A percentile compares a stretch with the other conserved stretches of the same genome.
These are phyloP conservation scores for Daldinia bambusicola DNA, from an alignment of 495 filamentous ascomycete genomes.

Conservation along the genomic window DNA sequence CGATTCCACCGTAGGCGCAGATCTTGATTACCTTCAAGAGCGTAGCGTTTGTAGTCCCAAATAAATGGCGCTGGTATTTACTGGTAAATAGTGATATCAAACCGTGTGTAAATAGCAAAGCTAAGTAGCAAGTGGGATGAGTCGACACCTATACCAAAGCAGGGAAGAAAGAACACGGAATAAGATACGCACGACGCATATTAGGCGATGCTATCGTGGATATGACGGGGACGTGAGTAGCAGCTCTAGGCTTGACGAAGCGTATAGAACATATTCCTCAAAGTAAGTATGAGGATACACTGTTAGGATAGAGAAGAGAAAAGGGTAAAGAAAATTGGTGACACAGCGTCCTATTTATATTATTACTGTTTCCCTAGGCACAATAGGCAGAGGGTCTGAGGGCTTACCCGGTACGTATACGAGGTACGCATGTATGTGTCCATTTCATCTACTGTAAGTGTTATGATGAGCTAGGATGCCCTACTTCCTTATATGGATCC, in stretches of 20 bases:
- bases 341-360: neutral
- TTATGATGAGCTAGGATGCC: too few species aligned
- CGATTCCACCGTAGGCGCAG: neutral
- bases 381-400: too few species aligned
- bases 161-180: neutral
- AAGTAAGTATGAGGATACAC: neutral
- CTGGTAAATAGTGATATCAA: neutral
- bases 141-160: neutral
- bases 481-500: too few species aligned
- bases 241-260: too few species aligned
- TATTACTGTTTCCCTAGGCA: too few species aligned
- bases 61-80: neutral
- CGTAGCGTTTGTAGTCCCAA: neutral
- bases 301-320: neutral
- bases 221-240: neutral
- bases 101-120: neutral
- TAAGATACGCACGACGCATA: neutral
- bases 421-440: too few species aligned
- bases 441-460: too few species aligned
- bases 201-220: neutral
- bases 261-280: neutral
- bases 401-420: too few species aligned
- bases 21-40: neutral
- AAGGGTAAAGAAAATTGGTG: neutral
- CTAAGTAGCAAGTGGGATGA: neutral